phyloP scores from a whole-genome alignment of 2,329 filamentous ascomycete species.

The Thelonectria discophora region DNA sequence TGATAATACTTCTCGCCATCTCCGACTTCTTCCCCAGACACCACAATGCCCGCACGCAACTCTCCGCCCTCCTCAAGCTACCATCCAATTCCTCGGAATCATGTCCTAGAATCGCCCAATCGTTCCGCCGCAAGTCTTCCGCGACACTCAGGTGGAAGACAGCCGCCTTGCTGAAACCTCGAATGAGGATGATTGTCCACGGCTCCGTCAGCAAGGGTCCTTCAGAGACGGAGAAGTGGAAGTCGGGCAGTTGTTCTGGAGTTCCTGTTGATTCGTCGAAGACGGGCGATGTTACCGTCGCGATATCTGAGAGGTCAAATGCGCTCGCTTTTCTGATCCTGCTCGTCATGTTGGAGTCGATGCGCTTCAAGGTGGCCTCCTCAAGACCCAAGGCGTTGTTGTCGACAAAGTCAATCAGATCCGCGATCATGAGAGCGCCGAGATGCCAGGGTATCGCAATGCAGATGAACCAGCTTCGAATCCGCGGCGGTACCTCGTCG shows the following conservation, averaged over 20 bases:
- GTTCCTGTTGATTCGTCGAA: conserved; percentile 17
- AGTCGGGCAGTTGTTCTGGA: conserved; percentile 46
- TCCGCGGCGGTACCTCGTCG: conserved; percentile 57
- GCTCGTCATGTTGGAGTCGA: conserved; percentile 45
- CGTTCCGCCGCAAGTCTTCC: conserved; percentile 34
- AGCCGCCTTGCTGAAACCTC: conserved; percentile 59
- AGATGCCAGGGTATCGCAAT: conserved; percentile 67
- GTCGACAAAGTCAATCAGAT: conserved; percentile 62
- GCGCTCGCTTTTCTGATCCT: conserved; percentile 56
- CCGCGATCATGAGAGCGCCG: conserved; percentile 62
- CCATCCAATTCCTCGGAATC: conserved; percentile 40
- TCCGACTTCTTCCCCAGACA: conserved; percentile 64
- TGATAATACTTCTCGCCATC: conserved; percentile 44
- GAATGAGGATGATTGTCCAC: conserved; percentile 64
- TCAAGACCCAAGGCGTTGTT: conserved; percentile 39
- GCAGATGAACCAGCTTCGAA: conserved; percentile 68
- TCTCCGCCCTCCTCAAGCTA: conserved; percentile 50
- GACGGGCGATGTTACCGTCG: conserved; percentile 52
- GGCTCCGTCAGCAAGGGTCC: conserved; percentile 66
- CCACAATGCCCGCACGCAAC: conserved; percentile 62
- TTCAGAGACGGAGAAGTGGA: conserved; percentile 62
- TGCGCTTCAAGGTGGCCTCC: conserved; percentile 35
- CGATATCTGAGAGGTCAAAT: conserved; percentile 57
- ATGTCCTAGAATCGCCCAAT: conserved; percentile 31
- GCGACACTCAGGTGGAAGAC: conserved; percentile 47